These are phyloP conservation scores for Ziziphus jujuba DNA, from an alignment of 306 rosid genomes.

Conservation along the genomic window DNA sequence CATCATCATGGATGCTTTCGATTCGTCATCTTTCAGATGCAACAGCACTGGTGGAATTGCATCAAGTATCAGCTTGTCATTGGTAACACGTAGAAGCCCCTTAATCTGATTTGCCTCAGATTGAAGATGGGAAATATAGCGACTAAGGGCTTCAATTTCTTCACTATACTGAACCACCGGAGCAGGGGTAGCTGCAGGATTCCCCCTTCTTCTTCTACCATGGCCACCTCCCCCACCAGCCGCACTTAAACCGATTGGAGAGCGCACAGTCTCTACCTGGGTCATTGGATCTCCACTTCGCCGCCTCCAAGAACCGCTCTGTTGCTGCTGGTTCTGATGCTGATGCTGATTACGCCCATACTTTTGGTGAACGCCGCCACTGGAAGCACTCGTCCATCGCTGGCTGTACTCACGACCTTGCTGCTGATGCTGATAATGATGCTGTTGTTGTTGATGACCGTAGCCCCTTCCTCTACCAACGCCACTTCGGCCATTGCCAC, in stretches of 20 bases:
- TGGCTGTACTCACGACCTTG: not conserved
- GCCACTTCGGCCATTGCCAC: conserved; percentile 1
- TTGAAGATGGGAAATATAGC: no score
- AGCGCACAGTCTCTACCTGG: not conserved
- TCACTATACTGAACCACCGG: no score
- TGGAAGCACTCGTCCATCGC: not conserved
- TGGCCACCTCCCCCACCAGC: conserved; percentile 6
- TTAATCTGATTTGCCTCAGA: no score
- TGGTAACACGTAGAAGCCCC: no score
- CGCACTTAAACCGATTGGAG: not conserved
- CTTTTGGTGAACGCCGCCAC: not conserved
- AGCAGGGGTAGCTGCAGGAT: no score
- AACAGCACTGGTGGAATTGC: no score
- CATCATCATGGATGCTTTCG: no score
- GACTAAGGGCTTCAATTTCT: no score
- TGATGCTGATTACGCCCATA: not conserved
- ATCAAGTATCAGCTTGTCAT: no score
- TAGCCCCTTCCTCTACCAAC: conserved; percentile 7
- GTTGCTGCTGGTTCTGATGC: not conserved
- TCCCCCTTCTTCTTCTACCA: no score
- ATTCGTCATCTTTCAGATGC: no score
- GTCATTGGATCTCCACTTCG: not conserved
- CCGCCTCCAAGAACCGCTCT: not conserved
- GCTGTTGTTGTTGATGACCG: not conserved
- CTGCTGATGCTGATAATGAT: not conserved